Evolutionary conservation across 1,139 yeast genomes (phyloP).

Genomic region (Geotrichum carabidarum): DNA sequence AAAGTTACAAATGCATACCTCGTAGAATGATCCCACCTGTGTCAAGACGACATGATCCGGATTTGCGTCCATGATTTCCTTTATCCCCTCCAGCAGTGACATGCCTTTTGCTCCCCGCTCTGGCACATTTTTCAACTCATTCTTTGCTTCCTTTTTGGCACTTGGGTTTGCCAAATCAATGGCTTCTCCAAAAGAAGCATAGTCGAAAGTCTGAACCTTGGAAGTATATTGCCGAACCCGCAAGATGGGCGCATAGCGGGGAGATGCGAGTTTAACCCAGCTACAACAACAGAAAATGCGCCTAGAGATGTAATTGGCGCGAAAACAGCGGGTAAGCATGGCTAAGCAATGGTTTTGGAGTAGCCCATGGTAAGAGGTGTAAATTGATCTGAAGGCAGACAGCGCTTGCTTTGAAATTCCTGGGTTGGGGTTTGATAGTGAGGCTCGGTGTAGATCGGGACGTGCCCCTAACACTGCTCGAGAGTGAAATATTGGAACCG

Average conservation of each 20-base stretch:
- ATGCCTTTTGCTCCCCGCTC: slow-evolving; percentile 24
- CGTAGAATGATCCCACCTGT: slow-evolving; percentile 90
- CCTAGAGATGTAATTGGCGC: neutral
- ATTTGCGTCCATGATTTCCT: slow-evolving; percentile 45
- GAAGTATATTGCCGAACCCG: neutral
- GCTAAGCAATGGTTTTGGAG: neutral
- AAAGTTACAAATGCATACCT: slow-evolving; percentile 30
- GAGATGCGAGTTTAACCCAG: neutral
- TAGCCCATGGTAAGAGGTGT: neutral
- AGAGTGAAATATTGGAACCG: no score
- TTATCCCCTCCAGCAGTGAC: slow-evolving; percentile 16
- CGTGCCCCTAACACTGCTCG: no score
- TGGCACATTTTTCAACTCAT: neutral
- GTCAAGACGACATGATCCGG: slow-evolving; percentile 73
- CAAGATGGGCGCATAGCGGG: neutral
- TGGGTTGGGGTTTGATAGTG: neutral
- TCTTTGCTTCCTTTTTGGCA: neutral
- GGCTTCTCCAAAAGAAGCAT: slow-evolving; percentile 1
- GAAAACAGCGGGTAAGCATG: neutral
- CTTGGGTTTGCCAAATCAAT: neutral
- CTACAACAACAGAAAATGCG: neutral
- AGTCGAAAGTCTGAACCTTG: slow-evolving; percentile 3
- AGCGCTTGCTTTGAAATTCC: neutral
- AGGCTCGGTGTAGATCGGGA: no score
- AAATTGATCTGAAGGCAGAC: neutral